Percentiles rank a stretch among this genome's conserved stretches.
phyloP scores from a whole-genome alignment of 352 stramenopile species.

The Lagenidium giganteum region DNA sequence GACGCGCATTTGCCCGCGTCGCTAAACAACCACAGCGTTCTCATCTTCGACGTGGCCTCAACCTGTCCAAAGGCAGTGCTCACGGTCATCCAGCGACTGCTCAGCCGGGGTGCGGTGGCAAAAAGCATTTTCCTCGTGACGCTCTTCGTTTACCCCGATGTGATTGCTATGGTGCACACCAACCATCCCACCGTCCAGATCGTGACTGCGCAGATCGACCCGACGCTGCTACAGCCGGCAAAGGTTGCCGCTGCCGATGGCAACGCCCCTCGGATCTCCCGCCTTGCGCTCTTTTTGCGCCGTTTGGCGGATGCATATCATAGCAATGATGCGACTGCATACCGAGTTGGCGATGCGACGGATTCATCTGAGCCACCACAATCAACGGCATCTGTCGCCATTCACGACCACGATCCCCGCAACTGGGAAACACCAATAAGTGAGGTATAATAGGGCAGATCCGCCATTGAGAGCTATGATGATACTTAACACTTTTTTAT shows the following conservation, averaged over 20 bases:
- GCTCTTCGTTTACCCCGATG: constrained; percentile 27
- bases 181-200: constrained; percentile 22
- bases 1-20: constrained; percentile 14
- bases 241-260: too few species aligned
- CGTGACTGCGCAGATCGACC: constrained; percentile 24
- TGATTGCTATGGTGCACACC: constrained; percentile 26
- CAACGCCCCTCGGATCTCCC: constrained; percentile 1
- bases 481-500: too few species aligned
- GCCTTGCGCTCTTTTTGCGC: too few species aligned
- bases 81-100: constrained; percentile 24
- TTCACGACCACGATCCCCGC: too few species aligned
- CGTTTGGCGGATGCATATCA: too few species aligned
- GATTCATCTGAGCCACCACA: too few species aligned
- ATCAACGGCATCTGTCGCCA: too few species aligned
- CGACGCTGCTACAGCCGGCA: constrained; percentile 7
- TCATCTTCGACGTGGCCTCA: constrained; percentile 36
- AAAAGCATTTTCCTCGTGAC: constrained; percentile 37
- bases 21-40: constrained; percentile 45
- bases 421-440: too few species aligned
- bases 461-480: too few species aligned
- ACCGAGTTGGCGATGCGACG: too few species aligned
- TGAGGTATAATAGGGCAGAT: too few species aligned
- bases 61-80: constrained; percentile 24
- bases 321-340: too few species aligned
- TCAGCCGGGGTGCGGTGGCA: constrained; percentile 32